Conservation (phyloP, 2,329 filamentous ascomycete genomes). For the Fusarium sp. region DNA sequence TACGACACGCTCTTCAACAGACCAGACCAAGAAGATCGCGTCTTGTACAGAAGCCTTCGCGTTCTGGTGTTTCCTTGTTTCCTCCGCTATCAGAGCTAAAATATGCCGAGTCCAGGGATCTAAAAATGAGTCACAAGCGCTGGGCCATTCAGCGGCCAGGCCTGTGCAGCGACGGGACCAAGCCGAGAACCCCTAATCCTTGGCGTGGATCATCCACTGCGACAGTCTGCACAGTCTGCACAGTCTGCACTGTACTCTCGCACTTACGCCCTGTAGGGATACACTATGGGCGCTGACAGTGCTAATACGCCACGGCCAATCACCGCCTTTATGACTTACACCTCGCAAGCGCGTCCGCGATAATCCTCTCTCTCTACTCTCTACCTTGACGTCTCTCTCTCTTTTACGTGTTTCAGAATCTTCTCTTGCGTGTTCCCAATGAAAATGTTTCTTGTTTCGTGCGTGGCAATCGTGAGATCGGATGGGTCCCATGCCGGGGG, state of each 20-base stretch:
- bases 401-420: constrained; percentile 41
- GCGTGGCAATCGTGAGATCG: constrained; percentile 31
- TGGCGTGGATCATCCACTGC: constrained; percentile 37
- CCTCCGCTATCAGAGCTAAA: constrained; percentile 10
- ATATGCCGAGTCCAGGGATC: constrained; percentile 38
- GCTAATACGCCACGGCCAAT: constrained; percentile 35
- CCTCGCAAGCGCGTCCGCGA: constrained; percentile 37
- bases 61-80: constrained; percentile 31
- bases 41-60: not conserved
- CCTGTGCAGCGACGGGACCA: constrained; percentile 49
- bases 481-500: constrained; percentile 42
- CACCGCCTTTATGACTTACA: constrained; percentile 34
- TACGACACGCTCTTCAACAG: constrained; percentile 22
- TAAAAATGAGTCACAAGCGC: constrained; percentile 53
- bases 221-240: constrained; percentile 43
- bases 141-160: constrained; percentile 51
- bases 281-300: constrained; percentile 26
- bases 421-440: constrained; percentile 44
- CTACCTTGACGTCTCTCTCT: not conserved
- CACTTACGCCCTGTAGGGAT: constrained; percentile 6
- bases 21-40: constrained; percentile 11
- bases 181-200: constrained; percentile 47
- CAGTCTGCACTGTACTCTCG: constrained; percentile 30
- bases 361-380: constrained; percentile 13
- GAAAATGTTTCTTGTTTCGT: constrained; percentile 43